These are phyloP conservation scores for Salix exigua DNA, from an alignment of 345 rosid species.

Conservation along the genomic window DNA sequence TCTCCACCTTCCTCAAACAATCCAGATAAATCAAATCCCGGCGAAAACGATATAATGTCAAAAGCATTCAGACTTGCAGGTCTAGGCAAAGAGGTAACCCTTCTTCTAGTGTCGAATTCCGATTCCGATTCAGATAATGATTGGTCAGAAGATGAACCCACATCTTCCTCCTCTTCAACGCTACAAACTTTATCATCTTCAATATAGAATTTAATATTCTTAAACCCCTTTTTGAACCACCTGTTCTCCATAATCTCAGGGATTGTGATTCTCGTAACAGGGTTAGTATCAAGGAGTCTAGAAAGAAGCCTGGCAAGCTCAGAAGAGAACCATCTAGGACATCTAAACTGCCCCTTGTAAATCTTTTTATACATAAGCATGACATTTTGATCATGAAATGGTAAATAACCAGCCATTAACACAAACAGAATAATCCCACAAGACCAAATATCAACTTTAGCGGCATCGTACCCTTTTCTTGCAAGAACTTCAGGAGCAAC, in stretches of 20 bases:
- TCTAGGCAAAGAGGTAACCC: slow-evolving; percentile 20
- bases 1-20: slow-evolving; percentile 37
- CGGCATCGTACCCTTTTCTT: slow-evolving; percentile 27
- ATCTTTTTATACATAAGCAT: slow-evolving; percentile 29
- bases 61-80: slow-evolving; percentile 42
- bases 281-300: slow-evolving; percentile 17
- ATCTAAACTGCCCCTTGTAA: slow-evolving; percentile 18
- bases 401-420: slow-evolving; percentile 27
- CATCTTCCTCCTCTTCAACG: slow-evolving; percentile 18
- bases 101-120: slow-evolving; percentile 24
- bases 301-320: slow-evolving; percentile 15
- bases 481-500: slow-evolving; percentile 29
- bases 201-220: slow-evolving; percentile 32
- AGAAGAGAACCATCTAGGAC: slow-evolving; percentile 28
- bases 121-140: slow-evolving; percentile 26
- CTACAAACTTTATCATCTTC: slow-evolving; percentile 34
- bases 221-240: slow-evolving; percentile 39
- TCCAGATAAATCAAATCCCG: slow-evolving; percentile 37
- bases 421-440: slow-evolving; percentile 28
- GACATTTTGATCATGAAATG: slow-evolving; percentile 25
- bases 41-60: slow-evolving; percentile 37
- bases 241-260: slow-evolving; percentile 30
- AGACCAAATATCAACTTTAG: slow-evolving; percentile 28
- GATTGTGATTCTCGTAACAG: slow-evolving; percentile 20
- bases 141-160: slow-evolving; percentile 8